Conservation (phyloP, 768 basidiomycete species). For the Amanita fuliginea region DNA sequence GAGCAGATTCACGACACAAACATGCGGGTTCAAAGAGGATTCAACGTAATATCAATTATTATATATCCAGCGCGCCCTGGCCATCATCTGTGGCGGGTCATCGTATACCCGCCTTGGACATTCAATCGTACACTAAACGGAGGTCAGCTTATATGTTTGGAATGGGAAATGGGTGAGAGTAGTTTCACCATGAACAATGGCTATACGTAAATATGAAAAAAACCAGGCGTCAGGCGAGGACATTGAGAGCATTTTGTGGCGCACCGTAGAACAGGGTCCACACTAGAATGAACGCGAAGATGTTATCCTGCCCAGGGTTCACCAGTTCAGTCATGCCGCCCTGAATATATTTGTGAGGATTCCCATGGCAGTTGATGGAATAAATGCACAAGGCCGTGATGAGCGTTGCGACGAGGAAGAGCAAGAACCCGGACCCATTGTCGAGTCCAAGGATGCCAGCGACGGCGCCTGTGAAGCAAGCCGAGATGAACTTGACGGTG, state of each 20-base stretch:
- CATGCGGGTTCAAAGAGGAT: neutral
- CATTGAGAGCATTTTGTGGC: slow-evolving; percentile 12
- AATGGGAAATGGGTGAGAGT: neutral
- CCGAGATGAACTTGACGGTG: slow-evolving; percentile 69
- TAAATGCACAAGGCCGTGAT: slow-evolving; percentile 58
- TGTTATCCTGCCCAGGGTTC: slow-evolving; percentile 84
- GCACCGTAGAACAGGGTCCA: slow-evolving; percentile 92
- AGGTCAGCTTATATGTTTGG: neutral
- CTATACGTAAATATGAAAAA: slow-evolving; percentile 13
- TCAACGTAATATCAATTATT: neutral
- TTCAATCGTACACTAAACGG: slow-evolving; percentile 14
- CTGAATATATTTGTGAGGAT: slow-evolving; percentile 48
- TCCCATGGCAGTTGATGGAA: slow-evolving; percentile 59
- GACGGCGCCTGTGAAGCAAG: slow-evolving; percentile 79
- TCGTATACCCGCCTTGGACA: neutral
- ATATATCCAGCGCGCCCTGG: neutral
- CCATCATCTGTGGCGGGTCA: neutral
- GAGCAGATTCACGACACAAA: neutral
- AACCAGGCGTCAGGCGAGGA: neutral
- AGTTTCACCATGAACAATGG: slow-evolving; percentile 38
- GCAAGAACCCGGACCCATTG: slow-evolving; percentile 71
- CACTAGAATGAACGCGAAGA: slow-evolving; percentile 82
- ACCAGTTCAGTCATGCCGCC: slow-evolving; percentile 59
- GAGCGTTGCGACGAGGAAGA: slow-evolving; percentile 62
- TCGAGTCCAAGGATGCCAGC: slow-evolving; percentile 86